phyloP scores from a whole-genome alignment of 768 basidiomycete species.

The Naganishia kalamii region DNA sequence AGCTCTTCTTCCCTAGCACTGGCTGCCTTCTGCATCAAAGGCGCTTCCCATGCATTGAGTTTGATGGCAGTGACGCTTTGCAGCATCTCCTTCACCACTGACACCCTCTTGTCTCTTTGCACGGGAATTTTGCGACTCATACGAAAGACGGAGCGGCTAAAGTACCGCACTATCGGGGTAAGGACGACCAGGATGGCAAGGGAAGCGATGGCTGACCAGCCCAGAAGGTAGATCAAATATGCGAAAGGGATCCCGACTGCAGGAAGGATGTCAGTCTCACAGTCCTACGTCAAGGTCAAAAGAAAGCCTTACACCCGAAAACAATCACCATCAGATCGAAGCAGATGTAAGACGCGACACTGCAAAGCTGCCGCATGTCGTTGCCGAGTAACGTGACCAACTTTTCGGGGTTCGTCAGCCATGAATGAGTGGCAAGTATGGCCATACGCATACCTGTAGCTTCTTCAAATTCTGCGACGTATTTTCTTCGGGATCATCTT shows the following conservation, averaged over 20 bases:
- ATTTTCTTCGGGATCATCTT: neutral
- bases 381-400: neutral
- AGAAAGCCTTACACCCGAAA: neutral
- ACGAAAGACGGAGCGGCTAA: neutral
- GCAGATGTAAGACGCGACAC: neutral
- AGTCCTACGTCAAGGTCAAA: too few species aligned
- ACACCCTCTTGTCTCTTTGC: slow-evolving; percentile 1
- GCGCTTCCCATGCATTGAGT: slow-evolving; percentile 6
- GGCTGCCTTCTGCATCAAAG: neutral
- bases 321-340: neutral
- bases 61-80: neutral
- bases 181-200: neutral
- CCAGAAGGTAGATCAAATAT: neutral
- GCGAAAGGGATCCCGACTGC: neutral
- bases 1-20: neutral
- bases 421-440: too few species aligned
- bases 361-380: slow-evolving; percentile 6
- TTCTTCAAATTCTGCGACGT: neutral
- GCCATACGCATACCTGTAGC: neutral
- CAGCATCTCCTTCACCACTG: neutral
- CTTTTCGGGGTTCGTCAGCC: neutral
- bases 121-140: slow-evolving; percentile 2
- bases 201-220: slow-evolving; percentile 2
- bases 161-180: neutral
- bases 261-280: neutral